Conservation (phyloP, 176 grass and related monocot genomes). For the Elaeis guineensis region DNA sequence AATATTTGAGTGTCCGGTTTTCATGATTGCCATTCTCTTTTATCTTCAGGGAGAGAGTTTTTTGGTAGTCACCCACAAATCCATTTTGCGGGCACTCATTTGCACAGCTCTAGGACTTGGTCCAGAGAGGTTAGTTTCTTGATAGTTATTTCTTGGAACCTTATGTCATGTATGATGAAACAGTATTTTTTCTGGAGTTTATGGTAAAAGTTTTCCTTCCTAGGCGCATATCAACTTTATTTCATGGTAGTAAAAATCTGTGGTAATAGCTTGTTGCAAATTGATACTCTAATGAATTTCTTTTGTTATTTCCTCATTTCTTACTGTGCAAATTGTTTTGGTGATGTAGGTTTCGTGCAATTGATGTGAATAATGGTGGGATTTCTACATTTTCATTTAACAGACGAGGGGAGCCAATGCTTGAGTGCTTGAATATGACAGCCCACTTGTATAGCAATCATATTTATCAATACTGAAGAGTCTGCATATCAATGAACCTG, state of each 20-base stretch:
- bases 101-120: slow-evolving; percentile 62
- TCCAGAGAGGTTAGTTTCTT: slow-evolving; percentile 43
- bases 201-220: no score
- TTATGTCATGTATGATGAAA: no score
- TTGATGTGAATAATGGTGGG: slow-evolving; percentile 78
- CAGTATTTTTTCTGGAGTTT: no score
- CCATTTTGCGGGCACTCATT: slow-evolving; percentile 67
- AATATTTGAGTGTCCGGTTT: neutral
- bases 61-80: slow-evolving; percentile 78
- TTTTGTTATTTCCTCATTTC: no score
- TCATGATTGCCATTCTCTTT: neutral
- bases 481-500: no score
- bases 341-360: slow-evolving; percentile 48
- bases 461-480: slow-evolving; percentile 40
- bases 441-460: slow-evolving; percentile 75
- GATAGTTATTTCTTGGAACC: no score
- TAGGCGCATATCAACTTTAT: no score
- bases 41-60: slow-evolving; percentile 44
- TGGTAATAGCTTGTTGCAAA: no score
- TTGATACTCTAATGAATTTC: no score
- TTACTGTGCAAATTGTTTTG: neutral
- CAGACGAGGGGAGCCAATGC: slow-evolving; percentile 68
- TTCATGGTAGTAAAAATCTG: no score
- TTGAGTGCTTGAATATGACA: slow-evolving; percentile 75
- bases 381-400: slow-evolving; percentile 71